Evolutionary conservation across 225 moss, liverwort and hornwort species (phyloP).

Genomic region (Pseudisothecium myosuroides): DNA sequence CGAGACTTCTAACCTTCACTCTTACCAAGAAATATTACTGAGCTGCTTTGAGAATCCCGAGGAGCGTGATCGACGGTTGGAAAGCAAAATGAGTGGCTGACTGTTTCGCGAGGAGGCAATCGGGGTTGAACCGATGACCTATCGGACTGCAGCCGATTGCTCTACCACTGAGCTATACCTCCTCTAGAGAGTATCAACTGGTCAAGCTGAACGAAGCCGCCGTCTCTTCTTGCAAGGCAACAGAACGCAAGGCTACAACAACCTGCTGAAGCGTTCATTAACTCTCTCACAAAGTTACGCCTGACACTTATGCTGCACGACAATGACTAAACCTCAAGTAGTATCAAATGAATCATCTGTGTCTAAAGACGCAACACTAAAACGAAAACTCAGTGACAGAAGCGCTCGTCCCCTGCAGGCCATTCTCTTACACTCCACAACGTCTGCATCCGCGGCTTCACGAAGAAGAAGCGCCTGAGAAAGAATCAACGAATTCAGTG

Average conservation of each 20-base stretch:
- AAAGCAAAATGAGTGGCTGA: neutral
- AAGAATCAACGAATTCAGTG: neutral
- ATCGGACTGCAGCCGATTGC: neutral
- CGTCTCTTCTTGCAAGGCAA: rapidly evolving
- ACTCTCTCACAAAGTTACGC: neutral
- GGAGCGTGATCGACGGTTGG: neutral
- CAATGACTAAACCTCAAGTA: neutral
- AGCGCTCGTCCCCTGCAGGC: neutral
- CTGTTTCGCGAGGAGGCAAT: neutral
- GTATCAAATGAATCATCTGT: neutral
- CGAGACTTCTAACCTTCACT: neutral
- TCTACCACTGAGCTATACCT: conserved; percentile 2
- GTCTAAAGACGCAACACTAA: neutral
- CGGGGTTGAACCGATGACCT: neutral
- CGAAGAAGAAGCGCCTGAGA: neutral
- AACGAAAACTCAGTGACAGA: neutral
- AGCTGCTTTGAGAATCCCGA: neutral
- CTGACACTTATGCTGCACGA: neutral
- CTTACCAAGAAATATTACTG: neutral
- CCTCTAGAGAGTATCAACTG: neutral
- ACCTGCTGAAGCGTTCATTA: neutral
- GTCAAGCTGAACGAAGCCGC: too few species aligned
- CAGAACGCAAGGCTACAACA: neutral
- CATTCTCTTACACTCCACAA: neutral
- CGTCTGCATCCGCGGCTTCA: neutral